Base-by-base conservation (phyloP, 306 rosid species). In the Begonia masoniana region DNA sequence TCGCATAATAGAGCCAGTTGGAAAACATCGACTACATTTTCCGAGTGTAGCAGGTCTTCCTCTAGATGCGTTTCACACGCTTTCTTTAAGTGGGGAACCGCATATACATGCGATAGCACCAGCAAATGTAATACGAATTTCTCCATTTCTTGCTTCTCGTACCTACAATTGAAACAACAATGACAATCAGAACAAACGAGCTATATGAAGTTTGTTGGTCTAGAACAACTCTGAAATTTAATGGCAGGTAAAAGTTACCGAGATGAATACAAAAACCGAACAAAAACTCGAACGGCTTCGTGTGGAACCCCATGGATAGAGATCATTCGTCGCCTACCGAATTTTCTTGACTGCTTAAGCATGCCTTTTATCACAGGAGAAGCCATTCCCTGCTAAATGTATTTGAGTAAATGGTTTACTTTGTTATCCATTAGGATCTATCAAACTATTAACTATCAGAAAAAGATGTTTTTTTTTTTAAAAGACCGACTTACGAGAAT, bases 1-100 rank as follows among this genome's bases (percentile, higher is more conserved):
- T 89, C 91, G 58, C 97, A 85, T 10, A 89, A 61, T 41, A 89
- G 62, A 41, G 97, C 84, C 26, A 89, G 80, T 66, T 89, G 95
- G 56, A 89, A 85, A 15, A 82, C 65, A 54, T 89, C 97, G 9
- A 80, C 69, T 26, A 82, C 75, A 47, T 82, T 89, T 51, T 85
- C 83, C 48, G 69, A 43, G 52, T 57, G 73, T 55, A 89, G 78
- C 52, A 73, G 62, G 14, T 75, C 78, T 51, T 50, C 10, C 68
- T 75, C 94, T 47, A 89, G 63, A 55, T 50, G 65, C 59, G 31
- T 62, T 57, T 74, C 85, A 55, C 97, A 89, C 62, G 68, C 85
- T 52, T 62, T 69, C 78, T 89, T 89, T 78, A 89, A 69, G 17
- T 77, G 85, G 31, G 97, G 94, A 47, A 89, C 91, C 56, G 61